Evolutionary conservation across 108 stramenopile genomes (phyloP), one percentile per base, ranked within the genome.

Genomic region (Stephanodiscus minutulus): DNA sequence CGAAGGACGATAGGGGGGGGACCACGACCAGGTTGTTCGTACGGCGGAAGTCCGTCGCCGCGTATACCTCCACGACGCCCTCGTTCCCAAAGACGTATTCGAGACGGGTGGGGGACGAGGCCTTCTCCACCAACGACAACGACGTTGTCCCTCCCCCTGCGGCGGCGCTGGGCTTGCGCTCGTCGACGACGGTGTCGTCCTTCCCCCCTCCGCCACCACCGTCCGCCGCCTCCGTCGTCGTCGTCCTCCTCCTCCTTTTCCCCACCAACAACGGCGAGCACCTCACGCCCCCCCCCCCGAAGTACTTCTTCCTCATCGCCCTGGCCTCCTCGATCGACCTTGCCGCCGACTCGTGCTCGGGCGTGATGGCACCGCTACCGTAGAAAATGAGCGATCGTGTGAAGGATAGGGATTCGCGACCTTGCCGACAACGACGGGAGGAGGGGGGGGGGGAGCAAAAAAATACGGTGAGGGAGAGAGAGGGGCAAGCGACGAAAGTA

Each of bases 321-420:
- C 95, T 74, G 6, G 87, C 83, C 58, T 88, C 76, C 53, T 85
- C 83, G 67, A 95, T 90, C 71, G 81, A 73, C 37, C 63, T 60
- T 29, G 88, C 91, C 3, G 94, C 94, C 37, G 52, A 59, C 81
- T 90, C 91, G 56, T 88, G 86, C 77, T 95, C 94, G 6, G 79
- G 70, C 7, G 90, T 91, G 31, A 95, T 71, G 25, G 91, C 74
- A 11, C 94, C 95, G 28, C 87, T 75, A 28, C 95, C 95, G 65
- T 96, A 96, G 66, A 96, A 96, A 24, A 94, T 79, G 10, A 96
- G 81, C 33, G 91, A 88, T 18, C 92, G 87, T 1, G 95, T 92
- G 66, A 96, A 96, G 28, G 91, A 92, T 17, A 96, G 76, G n/a
- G 74, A 83, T 59, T 95, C 91, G 18, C 82, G 78, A 33, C 82